Base-by-base conservation (phyloP, 129 eudicot genomes). In the Arctium minus region DNA sequence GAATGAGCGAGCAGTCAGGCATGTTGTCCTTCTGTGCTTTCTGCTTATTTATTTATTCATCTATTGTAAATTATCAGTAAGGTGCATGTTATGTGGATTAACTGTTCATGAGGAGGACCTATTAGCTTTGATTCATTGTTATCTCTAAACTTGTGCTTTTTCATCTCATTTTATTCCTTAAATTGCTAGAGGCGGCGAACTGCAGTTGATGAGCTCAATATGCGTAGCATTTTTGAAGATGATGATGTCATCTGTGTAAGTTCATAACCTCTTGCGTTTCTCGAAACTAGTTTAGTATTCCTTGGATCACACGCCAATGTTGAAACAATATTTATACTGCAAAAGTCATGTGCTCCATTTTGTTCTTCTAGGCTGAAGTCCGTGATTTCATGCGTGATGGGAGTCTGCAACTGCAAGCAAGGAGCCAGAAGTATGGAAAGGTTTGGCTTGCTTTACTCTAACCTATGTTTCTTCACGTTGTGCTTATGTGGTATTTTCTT, bases 381-480 rank as follows among this genome's bases (percentile, higher is more conserved):
- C 95, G 96, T 78, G 97, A 92, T 88, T 87, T 96, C 81, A 97
- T 93, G 90, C 93, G 91, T 40, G 98, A 96, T 80, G 98, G 98
- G 65, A 89, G 94, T 77, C 87, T 90, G 50, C 99, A 96, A 75
- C 90, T 96, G 30, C 99, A 96, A 87, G 97, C 99, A 76, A 90
- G 99, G 84, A 96, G 98, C 78, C 98, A 96, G 75, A 96, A 96
- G 82, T 96, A 96, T 86, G 99, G 99, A 40, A 96, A 96, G 99
- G 99, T 96, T 42, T 75, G 84, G 68, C 46, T 79, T 62, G 50
- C 67, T 39, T 39, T 40, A 38, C 46, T 44, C 15, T 65, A 37
- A 35, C 65, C 32, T 50, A 36, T 12, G 29, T 31, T 5, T 22
- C 27, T 48, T 17, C 37, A 56, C 37, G 38, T 79, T 74, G 11